Evolutionary conservation across 2,329 filamentous ascomycete genomes (phyloP), one percentile per base, ranked within the genome.

Genomic region (Diplocarpon rosae): DNA sequence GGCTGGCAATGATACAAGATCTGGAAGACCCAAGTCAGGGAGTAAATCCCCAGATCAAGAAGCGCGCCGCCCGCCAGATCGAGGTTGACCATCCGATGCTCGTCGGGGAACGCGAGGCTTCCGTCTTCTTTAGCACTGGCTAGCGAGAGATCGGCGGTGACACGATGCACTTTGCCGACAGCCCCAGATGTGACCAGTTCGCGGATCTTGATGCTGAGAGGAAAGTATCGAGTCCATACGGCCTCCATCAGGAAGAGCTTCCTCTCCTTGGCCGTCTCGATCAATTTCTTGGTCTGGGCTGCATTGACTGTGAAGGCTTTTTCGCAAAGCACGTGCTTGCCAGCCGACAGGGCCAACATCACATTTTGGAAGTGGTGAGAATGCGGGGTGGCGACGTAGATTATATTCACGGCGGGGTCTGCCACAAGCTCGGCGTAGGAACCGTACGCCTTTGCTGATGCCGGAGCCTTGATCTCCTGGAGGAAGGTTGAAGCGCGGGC

Each of bases 281-380:
- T 70, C 14, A 85, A 63, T 40, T 71, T 71, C 58, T 73, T 73
- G 4, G 76, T 64, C 57, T 85, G 80, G 24, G 69, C 69, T 1
- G 79, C 79, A 57, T 84, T 85, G 37, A 81, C 77, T 0, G 80
- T 84, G 53, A 85, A 79, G 0, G 80, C 72, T 63, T 85, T 85
- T 62, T 85, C 81, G 59, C 80, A 84, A 2, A 85, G 68, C 13
- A 85, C 78, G 53, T 81, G 68, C 63, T 85, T 85, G 30, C 78
- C 78, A 1, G 77, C 76, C 43, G 78, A 70, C 16, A 85, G 66
- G 34, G 71, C 74, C 3, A 84, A 69, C 68, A 78, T 76, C 17
- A 72, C 71, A 59, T 85, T 81, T 57, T 83, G 79, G 63, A 80
- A 85, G 64, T 85, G 81, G 58, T 85, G 81, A 17, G 77, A 82